Evolutionary conservation across 1,139 yeast genomes (phyloP).

Genomic region (Wickerhamomyces sp.): DNA sequence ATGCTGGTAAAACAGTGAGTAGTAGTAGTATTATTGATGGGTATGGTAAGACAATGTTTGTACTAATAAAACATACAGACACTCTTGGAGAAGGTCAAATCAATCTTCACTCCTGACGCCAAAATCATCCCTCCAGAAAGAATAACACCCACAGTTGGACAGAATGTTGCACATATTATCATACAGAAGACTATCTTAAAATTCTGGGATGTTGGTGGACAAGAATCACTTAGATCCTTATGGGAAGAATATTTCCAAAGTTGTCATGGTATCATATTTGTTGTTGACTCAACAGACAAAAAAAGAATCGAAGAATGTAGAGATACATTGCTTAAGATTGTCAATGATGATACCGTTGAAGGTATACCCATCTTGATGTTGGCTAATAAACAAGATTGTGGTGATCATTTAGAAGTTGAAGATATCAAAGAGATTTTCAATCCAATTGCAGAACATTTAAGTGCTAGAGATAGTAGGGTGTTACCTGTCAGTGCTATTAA

Average conservation of each 20-base stretch:
- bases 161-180: conserved; percentile 57
- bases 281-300: conserved; percentile 86
- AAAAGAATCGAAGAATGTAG: conserved; percentile 81
- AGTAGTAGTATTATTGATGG: no score
- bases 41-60: no score
- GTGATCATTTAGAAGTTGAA: conserved; percentile 73
- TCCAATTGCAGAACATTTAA: conserved; percentile 71
- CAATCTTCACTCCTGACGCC: conserved; percentile 39
- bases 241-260: conserved; percentile 85
- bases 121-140: conserved; percentile 41
- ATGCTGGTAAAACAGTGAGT: conserved; percentile 81
- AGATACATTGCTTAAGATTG: conserved; percentile 45
- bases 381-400: conserved; percentile 92
- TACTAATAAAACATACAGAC: conserved; percentile 30
- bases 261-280: conserved; percentile 88
- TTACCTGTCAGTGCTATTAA: conserved; percentile 85
- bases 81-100: conserved; percentile 58
- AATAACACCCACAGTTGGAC: conserved; percentile 71
- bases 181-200: conserved; percentile 57
- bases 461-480: conserved; percentile 87
- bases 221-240: conserved; percentile 69
- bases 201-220: conserved; percentile 98
- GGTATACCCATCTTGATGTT: conserved; percentile 90
- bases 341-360: conserved; percentile 51
- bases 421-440: conserved; percentile 79